Evolutionary conservation across 805 yeast species (phyloP).

Genomic region (Ogataea pignaliae): DNA sequence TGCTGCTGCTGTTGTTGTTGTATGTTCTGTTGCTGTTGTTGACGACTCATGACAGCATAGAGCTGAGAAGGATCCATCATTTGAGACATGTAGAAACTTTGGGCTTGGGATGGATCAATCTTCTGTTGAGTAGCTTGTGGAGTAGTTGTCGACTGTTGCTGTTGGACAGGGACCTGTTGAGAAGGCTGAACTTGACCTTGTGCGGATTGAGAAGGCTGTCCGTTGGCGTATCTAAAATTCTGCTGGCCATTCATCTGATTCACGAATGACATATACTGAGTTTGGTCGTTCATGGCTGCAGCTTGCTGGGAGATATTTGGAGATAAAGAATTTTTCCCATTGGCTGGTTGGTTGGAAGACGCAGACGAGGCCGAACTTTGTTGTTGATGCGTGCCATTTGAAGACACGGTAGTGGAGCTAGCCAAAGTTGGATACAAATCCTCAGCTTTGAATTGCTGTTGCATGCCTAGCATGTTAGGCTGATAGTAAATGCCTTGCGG

Average conservation of each 20-base stretch:
- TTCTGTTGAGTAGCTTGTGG: slow-evolving; percentile 10
- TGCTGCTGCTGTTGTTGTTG: slow-evolving; percentile 13
- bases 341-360: slow-evolving; percentile 11
- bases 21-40: slow-evolving; percentile 16
- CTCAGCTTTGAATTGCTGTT: slow-evolving; percentile 22
- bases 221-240: slow-evolving; percentile 12
- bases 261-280: slow-evolving; percentile 18
- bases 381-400: slow-evolving; percentile 1
- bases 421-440: slow-evolving; percentile 20
- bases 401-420: not conserved
- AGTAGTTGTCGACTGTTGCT: not conserved
- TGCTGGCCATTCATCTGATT: slow-evolving; percentile 21
- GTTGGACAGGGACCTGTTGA: slow-evolving; percentile 6
- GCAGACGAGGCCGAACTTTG: slow-evolving; percentile 11
- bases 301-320: slow-evolving; percentile 20
- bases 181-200: slow-evolving; percentile 7
- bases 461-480: slow-evolving; percentile 13
- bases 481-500: slow-evolving; percentile 13
- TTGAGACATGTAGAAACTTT: slow-evolving; percentile 18
- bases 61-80: slow-evolving; percentile 22
- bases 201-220: slow-evolving; percentile 10
- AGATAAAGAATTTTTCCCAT: slow-evolving; percentile 16
- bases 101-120: slow-evolving; percentile 15
- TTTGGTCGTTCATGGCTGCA: slow-evolving; percentile 15
- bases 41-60: slow-evolving; percentile 21